These are phyloP conservation scores for Funneliformis geosporum DNA, from an alignment of 192 early-diverging fungal species.

Conservation along the genomic window DNA sequence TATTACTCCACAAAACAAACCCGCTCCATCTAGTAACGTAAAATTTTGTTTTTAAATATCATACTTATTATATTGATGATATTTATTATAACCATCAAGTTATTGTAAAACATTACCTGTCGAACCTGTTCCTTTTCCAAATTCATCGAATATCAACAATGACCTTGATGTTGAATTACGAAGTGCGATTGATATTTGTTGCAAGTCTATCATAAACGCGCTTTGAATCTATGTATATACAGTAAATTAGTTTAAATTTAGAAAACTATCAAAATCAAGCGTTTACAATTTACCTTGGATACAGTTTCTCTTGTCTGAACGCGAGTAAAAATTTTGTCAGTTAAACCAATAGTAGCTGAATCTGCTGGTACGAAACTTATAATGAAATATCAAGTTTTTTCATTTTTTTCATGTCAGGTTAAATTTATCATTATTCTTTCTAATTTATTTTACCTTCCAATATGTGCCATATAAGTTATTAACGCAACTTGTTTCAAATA, in stretches of 20 bases:
- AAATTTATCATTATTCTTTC: not conserved
- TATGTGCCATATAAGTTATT: conserved; percentile 86
- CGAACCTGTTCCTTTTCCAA: conserved; percentile 76
- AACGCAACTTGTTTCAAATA: conserved; percentile 78
- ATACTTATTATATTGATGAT: not conserved
- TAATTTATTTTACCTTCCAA: conserved; percentile 57
- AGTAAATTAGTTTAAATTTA: not conserved
- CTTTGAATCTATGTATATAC: conserved; percentile 55
- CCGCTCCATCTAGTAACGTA: conserved; percentile 67
- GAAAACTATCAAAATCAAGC: not conserved
- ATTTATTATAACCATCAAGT: not conserved
- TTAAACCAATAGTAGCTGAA: conserved; percentile 68
- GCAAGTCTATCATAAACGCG: conserved; percentile 72
- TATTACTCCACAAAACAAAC: conserved; percentile 73
- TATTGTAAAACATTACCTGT: conserved; percentile 41
- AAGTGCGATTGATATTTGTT: conserved; percentile 60
- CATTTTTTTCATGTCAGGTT: not conserved
- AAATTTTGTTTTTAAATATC: not conserved
- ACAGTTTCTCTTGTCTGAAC: conserved; percentile 71
- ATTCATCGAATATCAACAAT: conserved; percentile 78
- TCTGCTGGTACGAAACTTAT: conserved; percentile 80
- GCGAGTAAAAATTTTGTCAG: conserved; percentile 78
- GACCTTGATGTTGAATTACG: conserved; percentile 52
- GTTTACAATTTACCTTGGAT: conserved; percentile 47
- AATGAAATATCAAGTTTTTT: not conserved